Conservation (phyloP, 768 basidiomycete species). For the Pisolithus tinctorius region DNA sequence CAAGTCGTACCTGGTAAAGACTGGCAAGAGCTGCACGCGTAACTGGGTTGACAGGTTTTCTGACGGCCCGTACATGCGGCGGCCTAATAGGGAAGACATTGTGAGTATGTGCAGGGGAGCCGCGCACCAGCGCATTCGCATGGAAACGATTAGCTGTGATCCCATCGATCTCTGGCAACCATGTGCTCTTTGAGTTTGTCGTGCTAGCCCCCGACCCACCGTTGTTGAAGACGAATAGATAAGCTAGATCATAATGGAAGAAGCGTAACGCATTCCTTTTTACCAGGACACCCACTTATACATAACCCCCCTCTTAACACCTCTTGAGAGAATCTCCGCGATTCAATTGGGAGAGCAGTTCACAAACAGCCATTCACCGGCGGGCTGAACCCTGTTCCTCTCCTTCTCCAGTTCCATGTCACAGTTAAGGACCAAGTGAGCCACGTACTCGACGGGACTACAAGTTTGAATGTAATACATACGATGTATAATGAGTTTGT, state of each 20-base stretch:
- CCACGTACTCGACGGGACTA: constrained; percentile 12
- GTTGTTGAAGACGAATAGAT: background rate
- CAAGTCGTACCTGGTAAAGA: too few species aligned
- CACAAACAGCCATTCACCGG: constrained; percentile 29
- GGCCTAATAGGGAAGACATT: too few species aligned
- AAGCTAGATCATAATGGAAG: constrained; percentile 6
- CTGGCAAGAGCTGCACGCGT: too few species aligned
- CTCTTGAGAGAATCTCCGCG: constrained; percentile 33
- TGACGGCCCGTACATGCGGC: too few species aligned
- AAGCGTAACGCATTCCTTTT: constrained; percentile 3
- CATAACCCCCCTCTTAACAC: constrained; percentile 6
- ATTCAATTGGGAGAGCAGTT: constrained; percentile 30
- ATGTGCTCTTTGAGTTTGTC: too few species aligned
- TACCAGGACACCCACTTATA: constrained; percentile 7
- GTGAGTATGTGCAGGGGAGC: too few species aligned
- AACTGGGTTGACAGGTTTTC: too few species aligned
- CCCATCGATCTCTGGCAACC: too few species aligned
- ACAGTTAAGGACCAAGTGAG: constrained; percentile 34
- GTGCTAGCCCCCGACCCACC: too few species aligned
- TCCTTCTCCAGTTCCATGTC: constrained; percentile 29
- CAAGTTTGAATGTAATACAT: background rate
- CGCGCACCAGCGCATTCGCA: too few species aligned
- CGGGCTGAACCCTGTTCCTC: constrained; percentile 25
- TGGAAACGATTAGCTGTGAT: too few species aligned
- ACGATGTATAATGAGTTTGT: background rate